A percentile compares a stretch with the other conserved stretches of the same genome.
These are phyloP conservation scores for Ganoderma resinaceum DNA, from an alignment of 1,284 basidiomycete species.

Conservation along the genomic window DNA sequence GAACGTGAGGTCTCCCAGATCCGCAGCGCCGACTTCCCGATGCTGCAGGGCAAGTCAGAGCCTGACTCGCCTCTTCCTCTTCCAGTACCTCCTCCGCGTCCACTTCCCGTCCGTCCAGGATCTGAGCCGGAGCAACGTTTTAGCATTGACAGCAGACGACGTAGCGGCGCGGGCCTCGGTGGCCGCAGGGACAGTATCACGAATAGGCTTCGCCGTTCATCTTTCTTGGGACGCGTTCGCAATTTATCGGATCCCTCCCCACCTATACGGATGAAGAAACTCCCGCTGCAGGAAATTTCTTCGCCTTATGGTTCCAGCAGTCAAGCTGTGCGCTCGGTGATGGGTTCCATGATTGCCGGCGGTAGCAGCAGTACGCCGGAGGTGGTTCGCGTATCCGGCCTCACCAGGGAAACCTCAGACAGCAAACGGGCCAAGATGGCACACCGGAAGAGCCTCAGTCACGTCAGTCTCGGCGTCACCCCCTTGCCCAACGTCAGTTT, in stretches of 20 bases:
- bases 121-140: conserved; percentile 27
- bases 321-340: conserved; percentile 2
- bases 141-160: conserved; percentile 13
- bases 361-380: conserved; percentile 18
- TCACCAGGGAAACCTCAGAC: conserved; percentile 15
- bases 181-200: conserved; percentile 28
- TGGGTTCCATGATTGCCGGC: conserved; percentile 1
- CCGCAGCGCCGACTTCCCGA: conserved; percentile 37
- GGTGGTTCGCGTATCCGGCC: conserved; percentile 21
- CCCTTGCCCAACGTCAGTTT: conserved; percentile 38
- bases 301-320: conserved; percentile 1
- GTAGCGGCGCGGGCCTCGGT: conserved; percentile 17
- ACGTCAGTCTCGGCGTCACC: conserved; percentile 39
- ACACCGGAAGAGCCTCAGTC: conserved; percentile 39
- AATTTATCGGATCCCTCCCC: conserved; percentile 30
- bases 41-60: conserved; percentile 31
- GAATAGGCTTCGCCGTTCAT: conserved; percentile 23
- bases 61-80: conserved; percentile 21
- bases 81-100: conserved; percentile 25
- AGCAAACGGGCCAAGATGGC: conserved; percentile 24
- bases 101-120: conserved; percentile 13
- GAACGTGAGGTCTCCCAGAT: conserved; percentile 29
- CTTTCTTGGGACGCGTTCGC: conserved; percentile 22
- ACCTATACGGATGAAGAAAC: conserved; percentile 16
- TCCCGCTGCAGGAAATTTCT: conserved; percentile 15